phyloP scores from a whole-genome alignment of 192 early-diverging fungal species.

The Chytriomyces hyalinus region DNA sequence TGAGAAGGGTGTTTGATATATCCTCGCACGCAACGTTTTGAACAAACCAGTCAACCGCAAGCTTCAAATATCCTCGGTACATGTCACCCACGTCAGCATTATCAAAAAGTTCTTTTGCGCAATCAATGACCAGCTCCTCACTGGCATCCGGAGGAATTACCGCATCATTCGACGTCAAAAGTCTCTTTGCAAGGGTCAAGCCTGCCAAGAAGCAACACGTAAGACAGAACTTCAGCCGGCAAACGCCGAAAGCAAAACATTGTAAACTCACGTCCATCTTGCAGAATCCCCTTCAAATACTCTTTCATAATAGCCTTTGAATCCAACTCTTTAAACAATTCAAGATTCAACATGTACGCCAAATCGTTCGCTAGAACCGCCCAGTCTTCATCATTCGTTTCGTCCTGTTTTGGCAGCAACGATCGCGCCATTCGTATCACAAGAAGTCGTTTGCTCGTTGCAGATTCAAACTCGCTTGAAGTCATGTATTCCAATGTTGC shows the following conservation, averaged over 20 bases:
- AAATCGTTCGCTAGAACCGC: conserved; percentile 67
- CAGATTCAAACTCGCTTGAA: conserved; percentile 48
- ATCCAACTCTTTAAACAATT: conserved; percentile 58
- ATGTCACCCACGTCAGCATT: conserved; percentile 73
- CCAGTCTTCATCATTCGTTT: conserved; percentile 72
- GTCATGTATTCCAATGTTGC: conserved; percentile 68
- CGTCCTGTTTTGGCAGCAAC: conserved; percentile 56
- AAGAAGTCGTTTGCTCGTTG: conserved; percentile 64
- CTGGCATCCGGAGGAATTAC: conserved; percentile 46
- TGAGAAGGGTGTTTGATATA: not conserved
- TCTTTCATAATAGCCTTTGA: conserved; percentile 11
- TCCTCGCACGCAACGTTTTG: not conserved
- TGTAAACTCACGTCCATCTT: conserved; percentile 24
- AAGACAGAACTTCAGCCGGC: conserved; percentile 4
- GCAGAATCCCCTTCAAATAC: conserved; percentile 24
- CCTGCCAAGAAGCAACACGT: conserved; percentile 6
- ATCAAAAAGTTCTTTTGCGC: conserved; percentile 74
- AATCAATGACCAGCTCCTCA: conserved; percentile 71
- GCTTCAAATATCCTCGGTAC: conserved; percentile 69
- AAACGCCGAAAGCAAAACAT: not conserved
- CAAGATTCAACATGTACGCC: conserved; percentile 55
- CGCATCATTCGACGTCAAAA: conserved; percentile 49
- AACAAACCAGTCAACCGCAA: conserved; percentile 73
- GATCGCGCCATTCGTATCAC: conserved; percentile 57
- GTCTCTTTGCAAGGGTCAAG: conserved; percentile 43